Evolutionary conservation across 148 eudicot species (phyloP), one percentile per base, ranked within the genome.

Genomic region (Chenopodium album): DNA sequence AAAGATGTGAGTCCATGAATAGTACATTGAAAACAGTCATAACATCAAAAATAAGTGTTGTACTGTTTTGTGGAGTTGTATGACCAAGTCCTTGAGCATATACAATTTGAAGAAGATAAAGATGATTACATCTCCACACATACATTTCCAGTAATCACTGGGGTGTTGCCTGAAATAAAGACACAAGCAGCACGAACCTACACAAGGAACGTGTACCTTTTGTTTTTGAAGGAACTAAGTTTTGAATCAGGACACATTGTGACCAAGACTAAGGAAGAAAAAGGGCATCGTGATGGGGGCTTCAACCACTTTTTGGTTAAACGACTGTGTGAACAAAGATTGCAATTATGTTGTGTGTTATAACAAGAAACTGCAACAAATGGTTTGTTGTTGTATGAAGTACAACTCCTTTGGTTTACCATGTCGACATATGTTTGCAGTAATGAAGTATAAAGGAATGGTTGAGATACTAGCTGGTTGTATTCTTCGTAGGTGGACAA

Each of bases 1-100:
- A 73, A 7, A 34, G 75, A 41, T 71, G 75, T 71, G 75, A 71
- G 23, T 44, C 75, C 7, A 71, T 71, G 75, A 47, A 47, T 34
- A 73, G 13, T 16, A 73, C 76, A 8, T 23, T 73, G 34, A 73
- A 48, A 19, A 73, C 7, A 1, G 62, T 73, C 0, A 3, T 73
- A 1, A 13, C 26, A 0, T 48, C 2, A 31, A 73, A 73, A 48
- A 20, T n/a, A 1, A 47, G n/a, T 73, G 73, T 4, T 70, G 17
- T 70, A 70, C 22, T 17, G n/a, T 14, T 70, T 70, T 37, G n/a
- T 70, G 5, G 22, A 70, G 16, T 32, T 31, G 20, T 70, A 70
- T 32, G 73, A 70, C 5, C 41, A 70, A 32, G 73, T 37, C 3
- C 7, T 70, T 14, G 47, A 70, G 4, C 9, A 70, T 12, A 31